Base-by-base conservation (phyloP, 352 stramenopile genomes). In the Globisporangium acanthophoron region DNA sequence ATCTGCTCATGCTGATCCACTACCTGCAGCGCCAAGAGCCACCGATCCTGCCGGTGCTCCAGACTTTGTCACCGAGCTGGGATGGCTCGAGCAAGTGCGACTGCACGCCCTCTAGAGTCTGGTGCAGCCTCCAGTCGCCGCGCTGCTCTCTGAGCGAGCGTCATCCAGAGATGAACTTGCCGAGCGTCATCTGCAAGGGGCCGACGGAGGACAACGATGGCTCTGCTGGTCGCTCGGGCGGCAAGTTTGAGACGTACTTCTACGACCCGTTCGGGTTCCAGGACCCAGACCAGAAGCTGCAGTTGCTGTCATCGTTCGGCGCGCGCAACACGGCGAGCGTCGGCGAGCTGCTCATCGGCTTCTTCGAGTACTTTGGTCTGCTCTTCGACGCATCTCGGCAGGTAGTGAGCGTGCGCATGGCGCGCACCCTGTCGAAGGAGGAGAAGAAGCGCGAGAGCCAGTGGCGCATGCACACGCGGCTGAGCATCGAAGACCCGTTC, bases 401-500 rank as follows among this genome's bases (percentile, higher is more conserved):
- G 29, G 80, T 94, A 11, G 84, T 94, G 40, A 85, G 75, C 50
- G 57, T 90, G 24, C 79, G 84, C 41, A 82, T 85, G 71, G 81
- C 74, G 21, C 73, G 78, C 5, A 75, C 66, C 24, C 61, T 94
- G 59, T 76, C 69, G 27, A 94, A 94, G 55, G 81, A 82, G 20
- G 85, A 92, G 59, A 94, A 94, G 56, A 80, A 80, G 27, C 66
- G 69, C 35, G 69, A 71, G 21, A 66, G 66, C 50, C 69, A 91
- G 51, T 94, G 85, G 85, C 83, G 82, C 40, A 74, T 89, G 46
- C 85, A 88, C 58, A 87, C 78, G 52, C 78, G 85, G 0, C 50
- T 94, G 58, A 90, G 79, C 50, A 98, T 99, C 56, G 97, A 99
- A 83, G 97, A 99, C 73, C 97, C 97, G 3, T 99, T 99, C 74